Conservation (phyloP, 2,329 filamentous ascomycete species). For the Alternaria atra region DNA sequence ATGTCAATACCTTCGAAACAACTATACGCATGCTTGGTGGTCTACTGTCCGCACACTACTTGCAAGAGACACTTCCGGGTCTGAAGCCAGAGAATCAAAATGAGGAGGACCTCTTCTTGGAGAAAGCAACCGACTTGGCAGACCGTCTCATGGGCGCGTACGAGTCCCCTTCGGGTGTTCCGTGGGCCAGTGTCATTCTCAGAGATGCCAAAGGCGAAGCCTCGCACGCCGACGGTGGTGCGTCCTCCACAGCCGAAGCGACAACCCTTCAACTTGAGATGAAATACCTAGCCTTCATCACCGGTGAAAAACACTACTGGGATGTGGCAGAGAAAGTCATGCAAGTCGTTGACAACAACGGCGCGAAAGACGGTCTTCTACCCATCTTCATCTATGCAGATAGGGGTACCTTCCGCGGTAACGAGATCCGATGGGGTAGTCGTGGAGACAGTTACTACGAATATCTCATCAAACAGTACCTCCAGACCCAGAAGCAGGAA, state of each 20-base stretch:
- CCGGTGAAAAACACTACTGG: constrained; percentile 93
- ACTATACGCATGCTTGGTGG: constrained; percentile 98
- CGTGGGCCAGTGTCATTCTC: constrained; percentile 89
- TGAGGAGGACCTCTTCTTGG: constrained; percentile 91
- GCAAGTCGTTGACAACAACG: constrained; percentile 85
- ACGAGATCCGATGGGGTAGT: constrained; percentile 90
- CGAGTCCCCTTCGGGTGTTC: constrained; percentile 84
- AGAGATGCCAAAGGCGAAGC: constrained; percentile 77
- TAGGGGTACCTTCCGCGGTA: constrained; percentile 78
- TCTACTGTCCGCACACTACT: constrained; percentile 89
- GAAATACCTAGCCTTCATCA: constrained; percentile 95
- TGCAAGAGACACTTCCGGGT: constrained; percentile 84
- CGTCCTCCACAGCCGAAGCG: constrained; percentile 92
- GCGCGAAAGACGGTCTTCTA: constrained; percentile 80
- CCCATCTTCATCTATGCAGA: constrained; percentile 90
- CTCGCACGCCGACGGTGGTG: constrained; percentile 85
- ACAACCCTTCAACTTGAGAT: constrained; percentile 94
- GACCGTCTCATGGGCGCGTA: constrained; percentile 89
- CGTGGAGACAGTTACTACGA: constrained; percentile 98
- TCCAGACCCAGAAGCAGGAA: constrained; percentile 90
- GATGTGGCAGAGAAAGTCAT: constrained; percentile 91
- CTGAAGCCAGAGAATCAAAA: constrained; percentile 76
- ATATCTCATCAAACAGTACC: constrained; percentile 97
- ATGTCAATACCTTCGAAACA: constrained; percentile 97
- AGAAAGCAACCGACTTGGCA: constrained; percentile 93